These are phyloP conservation scores for Metarhizium guizhouense DNA, from an alignment of 2,329 filamentous ascomycete genomes.

Conservation along the genomic window DNA sequence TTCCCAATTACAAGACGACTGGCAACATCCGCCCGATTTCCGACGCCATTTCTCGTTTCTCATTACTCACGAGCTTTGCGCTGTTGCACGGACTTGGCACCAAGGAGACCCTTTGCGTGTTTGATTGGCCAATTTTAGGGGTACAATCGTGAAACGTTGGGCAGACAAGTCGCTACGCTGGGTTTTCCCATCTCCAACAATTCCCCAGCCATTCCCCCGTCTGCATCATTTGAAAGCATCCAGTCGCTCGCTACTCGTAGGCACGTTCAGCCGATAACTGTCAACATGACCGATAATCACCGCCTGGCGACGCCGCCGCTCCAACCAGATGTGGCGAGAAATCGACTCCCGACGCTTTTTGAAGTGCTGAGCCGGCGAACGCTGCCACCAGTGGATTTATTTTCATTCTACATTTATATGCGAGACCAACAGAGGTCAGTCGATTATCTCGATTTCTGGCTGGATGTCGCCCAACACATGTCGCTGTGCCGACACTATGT, in stretches of 20 bases:
- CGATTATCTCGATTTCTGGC: slow-evolving; percentile 98
- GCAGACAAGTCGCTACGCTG: slow-evolving; percentile 1
- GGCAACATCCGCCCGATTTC: background rate
- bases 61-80: background rate
- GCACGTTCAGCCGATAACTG: background rate
- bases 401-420: slow-evolving; percentile 99
- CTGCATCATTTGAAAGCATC: background rate
- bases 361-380: slow-evolving; percentile 92
- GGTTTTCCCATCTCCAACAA: background rate
- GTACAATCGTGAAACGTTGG: slow-evolving; percentile 9
- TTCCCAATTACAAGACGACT: background rate
- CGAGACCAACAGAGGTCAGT: slow-evolving; percentile 95
- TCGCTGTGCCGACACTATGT: slow-evolving; percentile 96
- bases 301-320: slow-evolving; percentile 38
- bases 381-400: slow-evolving; percentile 90
- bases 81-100: slow-evolving; percentile 1
- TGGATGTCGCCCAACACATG: slow-evolving; percentile 98
- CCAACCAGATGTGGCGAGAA: slow-evolving; percentile 55
- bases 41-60: background rate
- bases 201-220: background rate
- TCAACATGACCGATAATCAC: slow-evolving; percentile 15
- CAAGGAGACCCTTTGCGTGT: background rate
- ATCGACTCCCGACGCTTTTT: slow-evolving; percentile 86
- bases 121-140: slow-evolving; percentile 1
- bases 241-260: background rate